Evolutionary conservation across 139 green algal species (phyloP), one percentile per base, ranked within the genome.

Genomic region (Chlamydomonas sphaeroides): DNA sequence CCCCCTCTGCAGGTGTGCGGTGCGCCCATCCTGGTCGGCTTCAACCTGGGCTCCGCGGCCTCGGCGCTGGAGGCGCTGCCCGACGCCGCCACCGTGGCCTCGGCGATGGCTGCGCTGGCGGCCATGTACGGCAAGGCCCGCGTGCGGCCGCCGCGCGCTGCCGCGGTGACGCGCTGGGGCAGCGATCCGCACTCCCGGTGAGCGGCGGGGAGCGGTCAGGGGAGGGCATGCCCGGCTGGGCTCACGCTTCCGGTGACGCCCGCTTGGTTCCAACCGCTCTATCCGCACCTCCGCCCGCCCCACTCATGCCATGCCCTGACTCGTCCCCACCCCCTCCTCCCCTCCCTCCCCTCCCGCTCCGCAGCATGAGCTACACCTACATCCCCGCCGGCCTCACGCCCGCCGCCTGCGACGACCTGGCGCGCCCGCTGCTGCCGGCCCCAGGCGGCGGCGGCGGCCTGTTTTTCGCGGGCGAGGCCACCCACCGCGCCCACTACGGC

Each of bases 401-500:
- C 49, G 72, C 61, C 26, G 82, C 77, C 65, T 78, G 66, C 26
- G 88, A 91, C 11, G 61, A 80, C 23, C 39, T 96, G 51, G 83
- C 86, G 0, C 53, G 69, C 36, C 87, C 91, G 2, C 32, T 94
- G 26, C n/a, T n/a, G n/a, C n/a, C n/a, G n/a, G n/a, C n/a, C n/a
- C n/a, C n/a, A n/a, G n/a, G n/a, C n/a, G n/a, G n/a, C n/a, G 65
- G 51, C n/a, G 39, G 67, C 32, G 67, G 33, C 8, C 30, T 96
- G 3, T 96, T 94, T 77, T 96, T 93, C 68, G 93, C 93, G 23
- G 93, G 93, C 0, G 93, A 96, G 85, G 93, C 93, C 10, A 94
- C 93, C 5, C 90, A 96, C 80, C 48, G 82, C 33, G 35, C 45
- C 26, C 68, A 82, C 65, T 83, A 82, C 71, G 72, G 72, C 28